Evolutionary conservation across 257 asterid genomes (phyloP), one percentile per base, ranked within the genome.

Genomic region (Nicotiana undulata): DNA sequence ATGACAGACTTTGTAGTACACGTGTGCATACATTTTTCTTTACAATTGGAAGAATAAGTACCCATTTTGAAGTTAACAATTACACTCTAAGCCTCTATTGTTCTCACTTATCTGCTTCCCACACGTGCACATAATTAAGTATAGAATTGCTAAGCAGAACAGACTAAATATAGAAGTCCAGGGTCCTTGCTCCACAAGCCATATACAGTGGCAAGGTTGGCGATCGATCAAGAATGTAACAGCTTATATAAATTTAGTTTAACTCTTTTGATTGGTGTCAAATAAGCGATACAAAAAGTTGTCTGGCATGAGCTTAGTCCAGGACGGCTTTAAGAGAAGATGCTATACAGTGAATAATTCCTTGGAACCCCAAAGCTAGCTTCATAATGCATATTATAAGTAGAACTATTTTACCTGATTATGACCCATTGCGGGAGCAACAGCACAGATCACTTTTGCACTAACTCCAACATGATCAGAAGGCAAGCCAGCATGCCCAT

Each of bases 351-450:
- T 61, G 9, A 52, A 56, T 51, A 3, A 52, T 28, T 24, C 53
- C 66, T 60, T 52, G 26, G 63, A 51, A 49, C 40, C 61, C 20
- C 60, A 64, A 29, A 55, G 32, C 40, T 34, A 40, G 56, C 76
- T 68, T 68, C 31, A 68, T 46, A 68, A 68, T 66, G 31, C 76
- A 67, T 44, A 67, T 37, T 5, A 10, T 34, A 67, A 67, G 76
- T 67, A 67, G 49, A 52, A 34, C 70, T 37, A 49, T 3, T 46
- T 26, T 83, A 92, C 98, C 98, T 94, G 85, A 89, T 92, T 93
- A 85, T 94, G 98, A 78, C 98, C 97, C 96, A 93, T 89, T 60
- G 98, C 96, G 77, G 98, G 90, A 87, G 98, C 92, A 70, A 91
- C 92, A 70, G 97, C 87, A 81, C 93, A 94, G 76, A 94, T 90